A percentile compares a stretch with the other conserved stretches of the same genome.
phyloP scores from a whole-genome alignment of 305 asterid genomes.

The Solanum hybrid region DNA sequence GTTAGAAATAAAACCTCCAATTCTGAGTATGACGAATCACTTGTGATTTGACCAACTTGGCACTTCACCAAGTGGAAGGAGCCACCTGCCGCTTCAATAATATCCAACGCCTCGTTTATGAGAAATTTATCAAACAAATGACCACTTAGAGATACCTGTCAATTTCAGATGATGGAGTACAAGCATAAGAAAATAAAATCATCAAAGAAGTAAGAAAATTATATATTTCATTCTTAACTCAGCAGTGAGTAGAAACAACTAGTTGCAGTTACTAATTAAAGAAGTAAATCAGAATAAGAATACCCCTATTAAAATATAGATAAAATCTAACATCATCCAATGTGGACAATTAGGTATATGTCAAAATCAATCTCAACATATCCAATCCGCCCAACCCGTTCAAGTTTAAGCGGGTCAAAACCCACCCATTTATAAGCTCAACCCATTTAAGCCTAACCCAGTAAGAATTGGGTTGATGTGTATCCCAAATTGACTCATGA shows the following conservation, averaged over 20 bases:
- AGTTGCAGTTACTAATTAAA: neutral
- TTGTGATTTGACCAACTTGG: slow-evolving; percentile 80
- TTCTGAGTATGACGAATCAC: slow-evolving; percentile 71
- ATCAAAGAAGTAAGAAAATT: neutral
- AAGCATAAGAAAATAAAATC: neutral
- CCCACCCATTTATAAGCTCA: neutral
- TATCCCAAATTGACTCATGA: neutral
- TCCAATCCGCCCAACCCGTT: neutral
- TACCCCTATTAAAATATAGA: neutral
- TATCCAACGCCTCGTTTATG: slow-evolving; percentile 87
- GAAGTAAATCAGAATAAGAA: neutral
- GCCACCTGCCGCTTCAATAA: slow-evolving; percentile 94
- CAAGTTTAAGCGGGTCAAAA: neutral
- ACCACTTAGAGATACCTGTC: slow-evolving; percentile 80
- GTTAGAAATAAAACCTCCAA: slow-evolving; percentile 42
- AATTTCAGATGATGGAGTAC: slow-evolving; percentile 12
- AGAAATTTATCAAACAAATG: slow-evolving; percentile 89
- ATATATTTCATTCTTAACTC: neutral
- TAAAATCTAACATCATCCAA: neutral
- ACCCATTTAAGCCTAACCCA: neutral
- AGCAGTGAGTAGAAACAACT: neutral
- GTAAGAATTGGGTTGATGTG: neutral
- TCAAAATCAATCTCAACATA: neutral
- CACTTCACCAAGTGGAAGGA: slow-evolving; percentile 90
- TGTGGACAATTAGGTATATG: neutral